phyloP scores from a whole-genome alignment of 257 asterid genomes.

The Ocimum tenuiflorum region DNA sequence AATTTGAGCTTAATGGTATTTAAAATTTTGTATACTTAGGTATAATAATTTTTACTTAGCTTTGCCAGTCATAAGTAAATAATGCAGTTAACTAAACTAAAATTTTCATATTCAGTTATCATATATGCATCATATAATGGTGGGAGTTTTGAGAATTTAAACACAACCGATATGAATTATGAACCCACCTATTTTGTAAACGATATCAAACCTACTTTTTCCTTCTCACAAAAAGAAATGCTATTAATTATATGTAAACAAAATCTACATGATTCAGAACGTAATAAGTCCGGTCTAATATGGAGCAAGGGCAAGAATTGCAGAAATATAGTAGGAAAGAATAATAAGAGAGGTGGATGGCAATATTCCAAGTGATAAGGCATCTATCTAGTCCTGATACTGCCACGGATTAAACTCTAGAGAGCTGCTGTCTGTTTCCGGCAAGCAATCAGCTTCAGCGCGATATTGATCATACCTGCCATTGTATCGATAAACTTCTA shows the following conservation, averaged over 20 bases:
- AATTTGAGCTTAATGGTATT: no score
- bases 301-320: not conserved
- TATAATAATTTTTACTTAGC: no score
- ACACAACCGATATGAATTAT: no score
- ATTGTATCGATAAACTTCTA: constrained; percentile 67
- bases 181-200: no score
- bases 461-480: constrained; percentile 68
- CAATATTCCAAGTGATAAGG: no score
- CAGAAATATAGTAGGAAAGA: not conserved
- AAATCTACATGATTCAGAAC: not conserved
- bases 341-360: not conserved
- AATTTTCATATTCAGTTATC: no score
- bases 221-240: not conserved
- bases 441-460: constrained; percentile 38
- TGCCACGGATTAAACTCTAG: constrained; percentile 89
- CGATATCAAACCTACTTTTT: no score
- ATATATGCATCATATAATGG: no score
- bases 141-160: no score
- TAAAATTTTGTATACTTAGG: no score
- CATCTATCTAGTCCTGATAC: constrained; percentile 27
- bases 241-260: not conserved
- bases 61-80: no score
- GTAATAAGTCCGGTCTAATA: not conserved
- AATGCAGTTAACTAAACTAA: no score
- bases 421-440: constrained; percentile 35